Evolutionary conservation across 805 yeast species (phyloP).

Genomic region (Tetrapisispora namnaoensis): DNA sequence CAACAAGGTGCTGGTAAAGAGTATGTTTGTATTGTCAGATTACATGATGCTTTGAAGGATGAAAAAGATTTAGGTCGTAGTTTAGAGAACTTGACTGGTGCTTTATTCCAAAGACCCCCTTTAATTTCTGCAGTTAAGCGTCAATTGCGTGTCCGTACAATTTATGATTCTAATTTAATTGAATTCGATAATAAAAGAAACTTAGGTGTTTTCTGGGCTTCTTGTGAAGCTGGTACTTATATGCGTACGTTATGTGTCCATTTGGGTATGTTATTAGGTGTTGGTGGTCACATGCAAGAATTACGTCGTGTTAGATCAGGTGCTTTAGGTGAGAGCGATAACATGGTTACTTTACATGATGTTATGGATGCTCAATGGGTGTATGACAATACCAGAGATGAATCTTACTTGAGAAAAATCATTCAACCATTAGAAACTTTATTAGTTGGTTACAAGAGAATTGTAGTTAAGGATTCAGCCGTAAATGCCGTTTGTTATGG

Average conservation of each 20-base stretch:
- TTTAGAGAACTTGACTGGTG: constrained; percentile 94
- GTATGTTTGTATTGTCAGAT: constrained; percentile 94
- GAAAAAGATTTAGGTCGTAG: constrained; percentile 81
- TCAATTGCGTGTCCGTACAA: constrained; percentile 96
- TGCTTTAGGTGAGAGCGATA: constrained; percentile 82
- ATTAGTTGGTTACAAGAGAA: constrained; percentile 90
- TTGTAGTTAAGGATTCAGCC: constrained; percentile 90
- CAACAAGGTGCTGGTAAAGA: constrained; percentile 99
- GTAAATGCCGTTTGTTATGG: constrained; percentile 98
- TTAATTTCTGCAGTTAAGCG: constrained; percentile 97
- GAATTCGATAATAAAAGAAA: constrained; percentile 94
- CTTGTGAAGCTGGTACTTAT: constrained; percentile 99
- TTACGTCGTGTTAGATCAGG: constrained; percentile 98
- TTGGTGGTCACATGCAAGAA: constrained; percentile 99
- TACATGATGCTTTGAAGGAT: constrained; percentile 87
- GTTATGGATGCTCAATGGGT: constrained; percentile 97
- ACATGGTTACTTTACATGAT: constrained; percentile 92
- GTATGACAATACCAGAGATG: constrained; percentile 95
- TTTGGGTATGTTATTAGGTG: constrained; percentile 95
- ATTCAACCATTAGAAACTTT: constrained; percentile 92
- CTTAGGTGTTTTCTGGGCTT: constrained; percentile 97
- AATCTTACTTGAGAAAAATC: constrained; percentile 85
- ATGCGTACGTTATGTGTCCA: constrained; percentile 99
- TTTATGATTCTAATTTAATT: constrained; percentile 88
- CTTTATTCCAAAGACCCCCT: constrained; percentile 98